Evolutionary conservation across 768 basidiomycete genomes (phyloP), one percentile per base, ranked within the genome.

Genomic region (Termitomyces titanicus): DNA sequence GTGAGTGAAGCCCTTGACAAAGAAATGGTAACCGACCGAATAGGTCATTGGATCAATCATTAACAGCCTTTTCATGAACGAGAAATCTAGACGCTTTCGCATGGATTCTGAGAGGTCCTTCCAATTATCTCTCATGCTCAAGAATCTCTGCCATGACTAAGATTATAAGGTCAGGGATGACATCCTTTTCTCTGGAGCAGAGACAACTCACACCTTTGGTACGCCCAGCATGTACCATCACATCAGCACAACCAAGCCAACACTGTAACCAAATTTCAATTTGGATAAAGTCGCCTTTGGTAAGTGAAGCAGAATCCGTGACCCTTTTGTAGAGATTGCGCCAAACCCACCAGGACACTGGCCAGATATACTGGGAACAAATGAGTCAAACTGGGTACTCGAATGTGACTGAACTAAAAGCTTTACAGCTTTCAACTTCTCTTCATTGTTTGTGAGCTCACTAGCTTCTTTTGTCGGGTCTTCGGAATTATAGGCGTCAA

Each of bases 171-270:
- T 29, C 29, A 6, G 38, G 15, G 5, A 10, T 42, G 20, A 31
- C 22, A 29, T 7, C 17, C 5, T 39, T 43, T 12, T 15, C 33
- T 37, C 17, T 22, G 49, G 43, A 3, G 12, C 24, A 29, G 7
- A 47, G n/a, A 5, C 10, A n/a, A 61, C 68, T 56, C 57, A 68
- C 69, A 64, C 63, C 67, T 31, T 47, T 59, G 13, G 34, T 56
- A 33, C 13, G 13, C 15, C 54, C 58, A 29, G 58, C 61, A 22
- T 64, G 79, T 6, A 88, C 78, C 15, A 85, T 62, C 17, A 92
- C 76, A 53, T 76, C 76, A 1, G 82, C 83, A 60, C 86, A 91
- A 5, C 84, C 82, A 7, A 88, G 74, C 89, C 90, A 94, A 61
- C 85, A 86, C 52, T 83, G 80, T 31, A 90, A 75, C 75, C 89